Evolutionary conservation across 441 rosid species (phyloP).

Genomic region (Oxalis stricta): DNA sequence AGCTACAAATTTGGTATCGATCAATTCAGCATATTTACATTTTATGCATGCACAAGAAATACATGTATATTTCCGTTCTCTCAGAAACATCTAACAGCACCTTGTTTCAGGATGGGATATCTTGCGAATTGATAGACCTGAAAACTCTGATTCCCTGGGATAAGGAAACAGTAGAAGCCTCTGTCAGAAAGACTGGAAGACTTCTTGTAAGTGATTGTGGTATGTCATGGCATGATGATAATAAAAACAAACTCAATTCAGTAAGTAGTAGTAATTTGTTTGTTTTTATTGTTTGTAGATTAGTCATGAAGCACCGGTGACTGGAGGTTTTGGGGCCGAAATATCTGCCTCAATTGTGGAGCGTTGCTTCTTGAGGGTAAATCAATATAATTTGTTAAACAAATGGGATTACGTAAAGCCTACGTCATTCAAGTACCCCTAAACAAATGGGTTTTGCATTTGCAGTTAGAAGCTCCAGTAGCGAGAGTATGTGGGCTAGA

Average conservation of each 20-base stretch:
- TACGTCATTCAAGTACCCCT: too few relatives aligned
- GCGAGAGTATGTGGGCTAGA: slow-evolving; percentile 80
- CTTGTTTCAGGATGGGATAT: slow-evolving; percentile 68
- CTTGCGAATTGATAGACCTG: slow-evolving; percentile 83
- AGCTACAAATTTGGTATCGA: too few relatives aligned
- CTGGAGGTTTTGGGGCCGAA: slow-evolving; percentile 98
- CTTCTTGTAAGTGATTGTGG: slow-evolving; percentile 58
- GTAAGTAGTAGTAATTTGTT: slow-evolving; percentile 2
- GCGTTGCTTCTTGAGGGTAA: slow-evolving; percentile 78
- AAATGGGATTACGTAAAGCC: too few relatives aligned
- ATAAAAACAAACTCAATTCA: too few relatives aligned
- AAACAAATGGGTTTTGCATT: too few relatives aligned
- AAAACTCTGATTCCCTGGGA: slow-evolving; percentile 90
- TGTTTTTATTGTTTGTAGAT: slow-evolving; percentile 34
- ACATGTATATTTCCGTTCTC: neutral
- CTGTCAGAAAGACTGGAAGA: slow-evolving; percentile 77
- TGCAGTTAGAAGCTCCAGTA: slow-evolving; percentile 87
- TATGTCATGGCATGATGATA: too few relatives aligned
- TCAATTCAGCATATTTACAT: too few relatives aligned
- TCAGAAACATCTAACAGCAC: neutral
- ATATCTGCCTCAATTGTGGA: slow-evolving; percentile 75
- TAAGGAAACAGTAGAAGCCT: slow-evolving; percentile 78
- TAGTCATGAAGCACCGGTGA: slow-evolving; percentile 88
- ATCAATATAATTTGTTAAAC: too few relatives aligned
- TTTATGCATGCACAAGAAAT: too few relatives aligned